Conservation (phyloP, 176 grass and related monocot species). For the Paspalum vaginatum region DNA sequence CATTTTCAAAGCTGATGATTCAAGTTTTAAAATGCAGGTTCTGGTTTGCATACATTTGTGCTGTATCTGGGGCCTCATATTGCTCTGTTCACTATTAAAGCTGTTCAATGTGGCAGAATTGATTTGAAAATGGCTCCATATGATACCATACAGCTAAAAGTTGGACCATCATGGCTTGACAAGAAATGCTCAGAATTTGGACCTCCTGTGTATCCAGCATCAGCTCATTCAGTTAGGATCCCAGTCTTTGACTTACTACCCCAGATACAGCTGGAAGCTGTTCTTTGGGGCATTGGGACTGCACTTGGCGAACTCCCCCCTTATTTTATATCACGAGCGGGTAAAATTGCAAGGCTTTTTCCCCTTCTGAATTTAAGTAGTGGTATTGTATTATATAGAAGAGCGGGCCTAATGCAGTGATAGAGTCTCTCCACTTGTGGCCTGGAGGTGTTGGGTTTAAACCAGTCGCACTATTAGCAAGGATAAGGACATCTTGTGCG, state of each 20-base stretch:
- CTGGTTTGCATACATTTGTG: slow-evolving; percentile 97
- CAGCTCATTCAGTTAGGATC: slow-evolving; percentile 72
- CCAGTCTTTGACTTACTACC: slow-evolving; percentile 77
- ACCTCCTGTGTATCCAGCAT: slow-evolving; percentile 56
- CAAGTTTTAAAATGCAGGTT: slow-evolving; percentile 60
- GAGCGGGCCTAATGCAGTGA: not conserved
- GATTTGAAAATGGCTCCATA: slow-evolving; percentile 92
- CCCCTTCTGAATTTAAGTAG: not conserved
- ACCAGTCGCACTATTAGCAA: not conserved
- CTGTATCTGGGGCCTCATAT: slow-evolving; percentile 96
- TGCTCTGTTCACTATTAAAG: slow-evolving; percentile 96
- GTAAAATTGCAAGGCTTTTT: slow-evolving; percentile 41
- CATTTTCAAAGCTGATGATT: slow-evolving; percentile 19
- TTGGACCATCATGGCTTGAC: slow-evolving; percentile 86
- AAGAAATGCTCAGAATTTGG: slow-evolving; percentile 96
- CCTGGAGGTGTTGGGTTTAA: not conserved
- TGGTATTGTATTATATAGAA: not conserved
- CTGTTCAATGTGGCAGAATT: slow-evolving; percentile 87
- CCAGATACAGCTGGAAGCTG: slow-evolving; percentile 90
- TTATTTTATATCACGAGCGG: slow-evolving; percentile 98
- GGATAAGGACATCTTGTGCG: not conserved
- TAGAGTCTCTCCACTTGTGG: not conserved
- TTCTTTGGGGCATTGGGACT: slow-evolving; percentile 99
- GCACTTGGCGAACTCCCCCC: slow-evolving; percentile 96
- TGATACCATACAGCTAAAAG: slow-evolving; percentile 95